phyloP scores from a whole-genome alignment of 495 filamentous ascomycete species.

The Penicillium parvum region DNA sequence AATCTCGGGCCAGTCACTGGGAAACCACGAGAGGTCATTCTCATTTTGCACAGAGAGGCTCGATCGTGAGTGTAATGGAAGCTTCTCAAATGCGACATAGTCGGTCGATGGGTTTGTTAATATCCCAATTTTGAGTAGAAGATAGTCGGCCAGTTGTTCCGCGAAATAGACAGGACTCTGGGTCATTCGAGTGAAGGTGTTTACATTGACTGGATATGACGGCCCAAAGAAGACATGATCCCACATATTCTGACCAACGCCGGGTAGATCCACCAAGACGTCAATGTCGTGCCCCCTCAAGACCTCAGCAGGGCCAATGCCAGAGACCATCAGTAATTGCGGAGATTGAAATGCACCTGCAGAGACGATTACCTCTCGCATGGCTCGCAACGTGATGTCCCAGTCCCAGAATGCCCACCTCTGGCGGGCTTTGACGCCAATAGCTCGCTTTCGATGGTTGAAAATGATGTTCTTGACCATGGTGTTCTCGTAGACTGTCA shows the following conservation, averaged over 20 bases:
- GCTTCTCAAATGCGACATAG: slow-evolving; percentile 48
- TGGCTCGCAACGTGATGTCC: slow-evolving; percentile 10
- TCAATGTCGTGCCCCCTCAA: slow-evolving; percentile 7
- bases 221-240: slow-evolving; percentile 17
- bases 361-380: slow-evolving; percentile 15
- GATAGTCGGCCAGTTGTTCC: slow-evolving; percentile 7
- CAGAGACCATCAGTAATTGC: slow-evolving; percentile 15
- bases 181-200: slow-evolving; percentile 26
- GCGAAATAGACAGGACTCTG: slow-evolving; percentile 12
- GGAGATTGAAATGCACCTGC: slow-evolving; percentile 17
- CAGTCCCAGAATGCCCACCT: not conserved
- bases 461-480: slow-evolving; percentile 27
- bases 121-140: slow-evolving; percentile 23
- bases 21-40: slow-evolving; percentile 35
- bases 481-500: slow-evolving; percentile 18
- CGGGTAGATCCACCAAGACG: slow-evolving; percentile 5
- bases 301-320: slow-evolving; percentile 3
- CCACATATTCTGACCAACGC: slow-evolving; percentile 19
- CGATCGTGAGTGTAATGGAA: slow-evolving; percentile 18
- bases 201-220: slow-evolving; percentile 28
- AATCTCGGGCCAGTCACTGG: slow-evolving; percentile 57
- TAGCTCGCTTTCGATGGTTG: slow-evolving; percentile 13
- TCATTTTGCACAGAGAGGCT: slow-evolving; percentile 18
- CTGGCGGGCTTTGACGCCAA: slow-evolving; percentile 15
- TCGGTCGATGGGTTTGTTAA: slow-evolving; percentile 42